Conservation (phyloP, 2,329 filamentous ascomycete genomes). For the Colletotrichum sojae region DNA sequence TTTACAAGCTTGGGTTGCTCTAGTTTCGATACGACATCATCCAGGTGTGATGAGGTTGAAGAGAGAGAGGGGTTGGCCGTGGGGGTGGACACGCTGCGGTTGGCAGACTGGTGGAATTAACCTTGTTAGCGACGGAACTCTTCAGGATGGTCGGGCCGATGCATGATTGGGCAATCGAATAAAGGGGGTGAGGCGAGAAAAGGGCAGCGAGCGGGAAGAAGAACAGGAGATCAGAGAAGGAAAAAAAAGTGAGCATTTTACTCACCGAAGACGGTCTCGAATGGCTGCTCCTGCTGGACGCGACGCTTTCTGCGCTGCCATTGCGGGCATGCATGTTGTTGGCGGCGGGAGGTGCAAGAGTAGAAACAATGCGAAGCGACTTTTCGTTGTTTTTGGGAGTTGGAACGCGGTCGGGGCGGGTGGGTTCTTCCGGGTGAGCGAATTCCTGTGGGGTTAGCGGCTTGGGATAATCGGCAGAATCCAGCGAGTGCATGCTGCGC, state of each 20-base stretch:
- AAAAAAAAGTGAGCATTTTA: slow-evolving; percentile 46
- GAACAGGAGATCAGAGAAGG: slow-evolving; percentile 31
- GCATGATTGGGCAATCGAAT: slow-evolving; percentile 61
- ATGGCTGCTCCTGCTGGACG: slow-evolving; percentile 69
- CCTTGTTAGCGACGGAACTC: slow-evolving; percentile 62
- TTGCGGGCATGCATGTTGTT: slow-evolving; percentile 58
- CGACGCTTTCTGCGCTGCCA: slow-evolving; percentile 76
- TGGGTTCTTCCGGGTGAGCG: slow-evolving; percentile 48
- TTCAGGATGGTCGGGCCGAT: slow-evolving; percentile 45
- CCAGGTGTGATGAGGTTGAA: slow-evolving; percentile 58
- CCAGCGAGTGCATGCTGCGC: slow-evolving; percentile 82
- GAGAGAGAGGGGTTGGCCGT: slow-evolving; percentile 69
- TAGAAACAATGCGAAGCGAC: slow-evolving; percentile 54
- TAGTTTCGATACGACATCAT: slow-evolving; percentile 63
- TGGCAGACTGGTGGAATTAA: slow-evolving; percentile 67
- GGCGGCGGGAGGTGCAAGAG: slow-evolving; percentile 43
- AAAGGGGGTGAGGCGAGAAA: slow-evolving; percentile 28
- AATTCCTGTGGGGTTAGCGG: slow-evolving; percentile 55
- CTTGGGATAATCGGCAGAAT: slow-evolving; percentile 60
- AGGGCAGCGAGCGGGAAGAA: slow-evolving; percentile 2
- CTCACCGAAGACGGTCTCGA: slow-evolving; percentile 78
- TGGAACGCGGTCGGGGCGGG: slow-evolving; percentile 37
- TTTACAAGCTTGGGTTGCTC: slow-evolving; percentile 70
- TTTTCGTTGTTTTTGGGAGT: slow-evolving; percentile 51
- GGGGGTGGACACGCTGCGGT: slow-evolving; percentile 70